Evolutionary conservation across 345 rosid species (phyloP).

Genomic region (Combretum micranthum): DNA sequence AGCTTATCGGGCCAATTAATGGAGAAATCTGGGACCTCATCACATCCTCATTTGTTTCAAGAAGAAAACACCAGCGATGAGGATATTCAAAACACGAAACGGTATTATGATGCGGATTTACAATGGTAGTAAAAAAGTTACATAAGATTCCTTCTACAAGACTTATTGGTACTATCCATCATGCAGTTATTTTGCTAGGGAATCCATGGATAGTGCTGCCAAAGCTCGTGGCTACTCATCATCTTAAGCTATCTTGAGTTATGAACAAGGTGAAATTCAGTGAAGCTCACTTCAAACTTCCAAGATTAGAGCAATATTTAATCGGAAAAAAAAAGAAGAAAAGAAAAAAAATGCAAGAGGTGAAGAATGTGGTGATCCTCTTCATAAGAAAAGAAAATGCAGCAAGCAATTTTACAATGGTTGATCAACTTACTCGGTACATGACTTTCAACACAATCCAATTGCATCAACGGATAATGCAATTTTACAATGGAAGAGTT

Average conservation of each 20-base stretch:
- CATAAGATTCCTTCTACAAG: conserved; percentile 6
- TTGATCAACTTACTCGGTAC: not conserved
- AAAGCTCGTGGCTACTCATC: conserved; percentile 4
- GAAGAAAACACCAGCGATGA: conserved; percentile 8
- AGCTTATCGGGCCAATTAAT: conserved; percentile 59
- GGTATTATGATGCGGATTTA: conserved; percentile 21
- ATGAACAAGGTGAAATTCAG: not conserved
- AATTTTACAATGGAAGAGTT: conserved; percentile 5
- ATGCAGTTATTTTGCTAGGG: conserved; percentile 5
- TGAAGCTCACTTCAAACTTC: too few relatives aligned
- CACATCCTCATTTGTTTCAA: conserved; percentile 17
- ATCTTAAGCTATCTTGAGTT: not conserved
- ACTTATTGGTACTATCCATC: conserved; percentile 11
- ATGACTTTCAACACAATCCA: not conserved
- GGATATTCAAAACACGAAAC: conserved; percentile 8
- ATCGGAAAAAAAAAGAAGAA: not conserved
- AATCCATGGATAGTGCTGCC: not conserved
- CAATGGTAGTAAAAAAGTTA: not conserved
- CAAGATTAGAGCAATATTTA: not conserved
- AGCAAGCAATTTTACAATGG: not conserved
- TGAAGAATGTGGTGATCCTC: too few relatives aligned
- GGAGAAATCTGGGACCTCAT: conserved; percentile 27
- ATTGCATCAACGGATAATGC: not conserved
- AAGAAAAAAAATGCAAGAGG: not conserved
- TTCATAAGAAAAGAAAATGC: too few relatives aligned